These are phyloP conservation scores for Eucalyptus virginea DNA, from an alignment of 345 rosid genomes.

Conservation along the genomic window DNA sequence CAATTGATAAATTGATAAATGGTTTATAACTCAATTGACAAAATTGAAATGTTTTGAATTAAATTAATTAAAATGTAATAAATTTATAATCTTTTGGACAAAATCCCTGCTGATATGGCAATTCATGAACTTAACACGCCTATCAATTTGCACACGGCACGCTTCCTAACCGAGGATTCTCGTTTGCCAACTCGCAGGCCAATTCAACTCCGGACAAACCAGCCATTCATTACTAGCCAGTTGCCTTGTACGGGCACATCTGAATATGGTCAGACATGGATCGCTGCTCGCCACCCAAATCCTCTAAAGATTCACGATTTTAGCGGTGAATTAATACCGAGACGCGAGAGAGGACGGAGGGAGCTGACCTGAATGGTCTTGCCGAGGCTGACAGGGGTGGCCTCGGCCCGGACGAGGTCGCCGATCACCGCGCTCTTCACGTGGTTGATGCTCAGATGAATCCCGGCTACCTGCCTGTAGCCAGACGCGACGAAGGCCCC, in stretches of 20 bases:
- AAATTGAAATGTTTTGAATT: no score
- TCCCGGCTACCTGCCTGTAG: constrained; percentile 68
- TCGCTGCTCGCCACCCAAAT: neutral
- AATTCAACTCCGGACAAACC: no score
- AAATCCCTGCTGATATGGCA: accelerated
- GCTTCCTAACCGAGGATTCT: neutral
- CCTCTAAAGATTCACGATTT: neutral
- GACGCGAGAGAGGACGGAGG: neutral
- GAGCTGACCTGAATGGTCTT: constrained; percentile 59
- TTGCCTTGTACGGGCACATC: no score
- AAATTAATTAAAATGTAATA: no score
- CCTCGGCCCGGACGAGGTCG: constrained; percentile 56
- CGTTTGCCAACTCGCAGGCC: neutral
- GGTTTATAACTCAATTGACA: accelerated
- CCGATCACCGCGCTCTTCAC: constrained; percentile 63
- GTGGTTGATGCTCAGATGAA: constrained; percentile 77
- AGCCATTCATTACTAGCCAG: no score
- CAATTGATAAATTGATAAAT: no score
- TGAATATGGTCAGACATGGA: neutral
- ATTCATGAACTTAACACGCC: neutral
- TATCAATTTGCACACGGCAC: neutral
- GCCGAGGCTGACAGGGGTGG: constrained; percentile 54
- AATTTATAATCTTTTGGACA: no score
- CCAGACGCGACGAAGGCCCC: constrained; percentile 90
- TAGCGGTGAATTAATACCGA: no score